Evolutionary conservation across 768 basidiomycete species (phyloP).

Genomic region (Lactarius pseudohatsudake): DNA sequence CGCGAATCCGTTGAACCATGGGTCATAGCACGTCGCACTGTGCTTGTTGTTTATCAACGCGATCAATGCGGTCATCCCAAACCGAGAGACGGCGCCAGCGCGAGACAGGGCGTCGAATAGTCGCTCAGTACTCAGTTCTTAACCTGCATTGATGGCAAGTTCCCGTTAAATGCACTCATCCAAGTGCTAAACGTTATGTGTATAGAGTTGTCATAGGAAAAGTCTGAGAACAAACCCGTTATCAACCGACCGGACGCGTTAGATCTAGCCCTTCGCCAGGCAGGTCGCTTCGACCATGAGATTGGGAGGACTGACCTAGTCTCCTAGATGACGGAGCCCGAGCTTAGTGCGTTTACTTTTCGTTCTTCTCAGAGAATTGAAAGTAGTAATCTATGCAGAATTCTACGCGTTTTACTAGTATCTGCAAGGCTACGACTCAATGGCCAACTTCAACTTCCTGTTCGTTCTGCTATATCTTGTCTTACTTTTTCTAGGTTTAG

Average conservation of each 20-base stretch:
- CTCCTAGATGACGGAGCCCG: conserved; percentile 88
- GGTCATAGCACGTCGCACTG: conserved; percentile 76
- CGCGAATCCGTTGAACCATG: background rate
- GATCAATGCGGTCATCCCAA: conserved; percentile 96
- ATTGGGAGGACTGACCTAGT: conserved; percentile 79
- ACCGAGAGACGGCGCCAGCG: conserved; percentile 94
- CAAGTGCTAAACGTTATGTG: background rate
- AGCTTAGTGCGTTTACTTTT: conserved; percentile 62
- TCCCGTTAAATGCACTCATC: background rate
- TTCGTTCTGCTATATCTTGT: too few relatives aligned
- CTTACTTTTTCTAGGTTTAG: too few relatives aligned
- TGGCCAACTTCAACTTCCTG: too few relatives aligned
- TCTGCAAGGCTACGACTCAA: too few relatives aligned
- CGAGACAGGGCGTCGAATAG: conserved; percentile 97
- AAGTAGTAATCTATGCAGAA: conserved; percentile 47
- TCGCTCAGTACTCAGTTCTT: conserved; percentile 97
- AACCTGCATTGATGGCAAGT: conserved; percentile 96
- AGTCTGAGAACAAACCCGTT: conserved; percentile 86
- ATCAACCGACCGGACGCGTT: conserved; percentile 94
- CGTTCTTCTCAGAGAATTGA: background rate
- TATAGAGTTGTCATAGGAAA: conserved; percentile 92
- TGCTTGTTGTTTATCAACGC: conserved; percentile 97
- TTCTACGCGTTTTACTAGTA: conserved; percentile 65
- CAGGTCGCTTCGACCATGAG: conserved; percentile 96
- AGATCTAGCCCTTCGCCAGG: conserved; percentile 88